A percentile compares a stretch with the other conserved stretches of the same genome.
phyloP scores from a whole-genome alignment of 352 stramenopile genomes.

The Phytophthora brassicae region DNA sequence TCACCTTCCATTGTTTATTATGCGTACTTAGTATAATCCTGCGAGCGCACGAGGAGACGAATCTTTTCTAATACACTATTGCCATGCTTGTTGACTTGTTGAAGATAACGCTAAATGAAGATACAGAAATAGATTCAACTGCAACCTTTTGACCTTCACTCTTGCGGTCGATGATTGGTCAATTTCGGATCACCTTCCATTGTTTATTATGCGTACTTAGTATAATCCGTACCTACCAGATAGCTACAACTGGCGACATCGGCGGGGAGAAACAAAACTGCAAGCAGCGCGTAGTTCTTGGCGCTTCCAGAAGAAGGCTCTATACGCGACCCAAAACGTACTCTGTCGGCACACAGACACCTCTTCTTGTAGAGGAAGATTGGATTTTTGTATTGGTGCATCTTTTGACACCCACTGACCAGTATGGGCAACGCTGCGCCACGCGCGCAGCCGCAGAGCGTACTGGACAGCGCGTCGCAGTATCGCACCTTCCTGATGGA shows the following conservation, averaged over 20 bases:
- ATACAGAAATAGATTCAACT: no score
- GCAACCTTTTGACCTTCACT: conserved; percentile 1
- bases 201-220: conserved; percentile 15
- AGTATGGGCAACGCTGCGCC: conserved; percentile 84
- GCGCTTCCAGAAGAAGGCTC: neutral
- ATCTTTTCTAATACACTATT: conserved; percentile 36
- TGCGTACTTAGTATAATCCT: conserved; percentile 6
- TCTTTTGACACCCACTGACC: neutral
- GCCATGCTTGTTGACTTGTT: conserved; percentile 25
- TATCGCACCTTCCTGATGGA: conserved; percentile 89
- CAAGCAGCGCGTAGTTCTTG: no score
- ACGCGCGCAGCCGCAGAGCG: conserved; percentile 71
- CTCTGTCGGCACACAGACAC: neutral
- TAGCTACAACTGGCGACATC: conserved; percentile 30
- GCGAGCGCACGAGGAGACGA: conserved; percentile 17
- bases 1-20: neutral
- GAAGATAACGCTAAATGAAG: no score
- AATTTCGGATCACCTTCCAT: neutral
- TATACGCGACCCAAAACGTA: neutral
- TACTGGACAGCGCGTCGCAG: conserved; percentile 82
- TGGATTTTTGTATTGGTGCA: conserved; percentile 1
- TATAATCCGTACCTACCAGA: neutral
- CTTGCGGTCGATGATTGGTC: neutral
- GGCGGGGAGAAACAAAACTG: conserved; percentile 26
- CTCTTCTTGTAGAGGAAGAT: conserved; percentile 4